phyloP scores from a whole-genome alignment of 73 alveolate genomes.

The Blepharisma japonicum region DNA sequence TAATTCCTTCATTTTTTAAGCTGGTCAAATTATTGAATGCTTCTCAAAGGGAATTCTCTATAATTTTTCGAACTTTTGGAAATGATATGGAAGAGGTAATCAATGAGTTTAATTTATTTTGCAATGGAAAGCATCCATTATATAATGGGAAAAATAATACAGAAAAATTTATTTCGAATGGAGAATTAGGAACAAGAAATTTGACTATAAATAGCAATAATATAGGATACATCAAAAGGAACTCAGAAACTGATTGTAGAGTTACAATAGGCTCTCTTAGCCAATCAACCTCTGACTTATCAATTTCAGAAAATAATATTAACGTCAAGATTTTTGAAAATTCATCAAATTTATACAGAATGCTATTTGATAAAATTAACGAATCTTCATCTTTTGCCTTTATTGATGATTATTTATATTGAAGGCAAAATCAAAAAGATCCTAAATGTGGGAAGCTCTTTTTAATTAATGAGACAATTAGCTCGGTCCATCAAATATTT shows the following conservation, averaged over 20 bases:
- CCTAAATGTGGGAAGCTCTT: conserved; percentile 71
- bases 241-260: background rate
- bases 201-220: conserved; percentile 65
- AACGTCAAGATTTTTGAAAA: background rate
- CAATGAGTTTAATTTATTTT: conserved; percentile 89
- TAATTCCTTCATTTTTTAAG: conserved; percentile 84
- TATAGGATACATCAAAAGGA: conserved; percentile 32
- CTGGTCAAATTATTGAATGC: conserved; percentile 76
- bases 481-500: conserved; percentile 82
- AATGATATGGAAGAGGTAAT: conserved; percentile 68
- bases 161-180: conserved; percentile 83
- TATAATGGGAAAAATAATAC: conserved; percentile 82
- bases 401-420: conserved; percentile 72
- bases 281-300: conserved; percentile 50
- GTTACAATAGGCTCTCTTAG: conserved; percentile 71
- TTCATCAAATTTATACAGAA: background rate
- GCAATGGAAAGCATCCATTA: conserved; percentile 96
- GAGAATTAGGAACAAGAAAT: conserved; percentile 83
- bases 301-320: background rate
- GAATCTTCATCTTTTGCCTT: conserved; percentile 71
- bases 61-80: conserved; percentile 89
- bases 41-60: conserved; percentile 84
- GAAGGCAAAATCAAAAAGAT: conserved; percentile 52
- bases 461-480: conserved; percentile 83
- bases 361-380: background rate